Conservation (phyloP, 805 yeast genomes). For the Henningerozyma blattae region DNA sequence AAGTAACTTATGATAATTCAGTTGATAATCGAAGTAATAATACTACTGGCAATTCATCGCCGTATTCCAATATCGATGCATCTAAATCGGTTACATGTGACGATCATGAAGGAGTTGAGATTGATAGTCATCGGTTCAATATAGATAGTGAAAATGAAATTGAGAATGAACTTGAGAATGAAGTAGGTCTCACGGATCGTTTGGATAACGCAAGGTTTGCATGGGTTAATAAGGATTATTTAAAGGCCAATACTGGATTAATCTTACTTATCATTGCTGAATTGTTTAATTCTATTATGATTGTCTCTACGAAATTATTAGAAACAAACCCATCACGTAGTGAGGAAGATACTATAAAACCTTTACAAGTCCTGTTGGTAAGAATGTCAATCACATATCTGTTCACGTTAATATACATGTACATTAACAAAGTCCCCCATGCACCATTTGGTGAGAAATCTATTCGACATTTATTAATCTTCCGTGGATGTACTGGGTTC, state of each 20-base stretch:
- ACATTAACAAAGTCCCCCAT: constrained; percentile 36
- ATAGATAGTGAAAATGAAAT: too few relatives aligned
- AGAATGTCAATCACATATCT: constrained; percentile 63
- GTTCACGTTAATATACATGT: constrained; percentile 46
- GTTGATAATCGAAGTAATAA: too few relatives aligned
- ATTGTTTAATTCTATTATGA: constrained; percentile 65
- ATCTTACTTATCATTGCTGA: constrained; percentile 47
- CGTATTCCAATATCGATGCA: too few relatives aligned
- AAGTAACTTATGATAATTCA: too few relatives aligned
- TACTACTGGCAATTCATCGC: too few relatives aligned
- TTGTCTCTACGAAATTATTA: constrained; percentile 55
- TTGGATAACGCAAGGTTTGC: too few relatives aligned
- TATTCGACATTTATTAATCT: constrained; percentile 36
- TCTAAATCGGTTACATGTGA: too few relatives aligned
- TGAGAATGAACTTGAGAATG: too few relatives aligned
- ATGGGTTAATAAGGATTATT: too few relatives aligned
- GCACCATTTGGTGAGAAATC: constrained; percentile 63
- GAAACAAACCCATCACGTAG: constrained; percentile 43
- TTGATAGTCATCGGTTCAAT: too few relatives aligned
- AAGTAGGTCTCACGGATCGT: too few relatives aligned
- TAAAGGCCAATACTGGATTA: constrained; percentile 43
- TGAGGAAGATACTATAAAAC: constrained; percentile 42
- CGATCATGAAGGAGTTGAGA: too few relatives aligned
- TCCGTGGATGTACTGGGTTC: constrained; percentile 63
- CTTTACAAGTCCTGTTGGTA: constrained; percentile 61